Evolutionary conservation across 345 rosid species (phyloP).

Genomic region (Corchorus olitorius): DNA sequence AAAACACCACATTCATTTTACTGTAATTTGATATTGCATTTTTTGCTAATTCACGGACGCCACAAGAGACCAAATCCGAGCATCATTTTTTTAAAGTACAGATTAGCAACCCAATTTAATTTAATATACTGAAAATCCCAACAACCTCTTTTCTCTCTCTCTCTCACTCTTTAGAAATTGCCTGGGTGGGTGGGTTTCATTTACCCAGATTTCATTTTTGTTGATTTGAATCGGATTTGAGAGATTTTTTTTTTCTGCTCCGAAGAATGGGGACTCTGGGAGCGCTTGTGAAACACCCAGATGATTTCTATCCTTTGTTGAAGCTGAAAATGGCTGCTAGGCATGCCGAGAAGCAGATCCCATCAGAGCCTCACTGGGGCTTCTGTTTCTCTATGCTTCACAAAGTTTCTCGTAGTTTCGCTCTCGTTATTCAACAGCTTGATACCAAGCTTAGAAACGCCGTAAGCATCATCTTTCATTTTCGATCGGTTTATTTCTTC

Average conservation of each 20-base stretch:
- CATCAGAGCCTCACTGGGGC: conserved; percentile 84
- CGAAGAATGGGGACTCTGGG: conserved; percentile 69
- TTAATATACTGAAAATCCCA: background rate
- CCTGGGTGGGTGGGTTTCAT: background rate
- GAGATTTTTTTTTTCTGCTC: conserved; percentile 25
- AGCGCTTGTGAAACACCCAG: conserved; percentile 73
- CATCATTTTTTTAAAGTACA: background rate
- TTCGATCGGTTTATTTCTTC: background rate
- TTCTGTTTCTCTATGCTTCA: conserved; percentile 92
- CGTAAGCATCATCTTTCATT: conserved; percentile 43
- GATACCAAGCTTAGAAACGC: conserved; percentile 78
- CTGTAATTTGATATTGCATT: background rate
- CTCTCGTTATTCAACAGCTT: conserved; percentile 90
- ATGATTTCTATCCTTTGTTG: conserved; percentile 85
- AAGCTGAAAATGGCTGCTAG: conserved; percentile 74
- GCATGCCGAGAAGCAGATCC: conserved; percentile 92
- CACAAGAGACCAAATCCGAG: background rate
- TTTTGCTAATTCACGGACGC: background rate
- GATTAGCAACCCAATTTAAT: background rate
- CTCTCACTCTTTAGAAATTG: background rate
- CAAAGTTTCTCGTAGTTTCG: conserved; percentile 91
- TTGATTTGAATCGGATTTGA: conserved; percentile 4
- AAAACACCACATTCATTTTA: background rate
- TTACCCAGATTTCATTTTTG: conserved; percentile 4
- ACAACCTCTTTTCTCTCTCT: background rate